Conservation (phyloP, 73 alveolate species). For the Paramecium caudatum region DNA sequence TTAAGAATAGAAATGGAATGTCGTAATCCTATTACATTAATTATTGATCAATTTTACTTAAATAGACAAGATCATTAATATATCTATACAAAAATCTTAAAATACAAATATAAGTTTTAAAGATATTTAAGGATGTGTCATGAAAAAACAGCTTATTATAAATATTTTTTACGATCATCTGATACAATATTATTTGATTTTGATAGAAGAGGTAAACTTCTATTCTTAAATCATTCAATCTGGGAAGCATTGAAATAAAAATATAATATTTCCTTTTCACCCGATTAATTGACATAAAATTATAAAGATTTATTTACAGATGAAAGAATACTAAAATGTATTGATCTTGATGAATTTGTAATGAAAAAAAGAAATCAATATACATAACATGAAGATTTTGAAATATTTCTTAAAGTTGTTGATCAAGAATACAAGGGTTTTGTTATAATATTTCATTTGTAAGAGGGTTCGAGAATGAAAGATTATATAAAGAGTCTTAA, state of each 20-base stretch:
- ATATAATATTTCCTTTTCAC: background rate
- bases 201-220: conserved; percentile 21
- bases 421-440: conserved; percentile 46
- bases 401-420: conserved; percentile 44
- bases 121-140: conserved; percentile 46
- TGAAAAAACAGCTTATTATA: conserved; percentile 65
- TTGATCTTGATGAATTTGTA: conserved; percentile 45
- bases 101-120: background rate
- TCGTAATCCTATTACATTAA: conserved; percentile 35
- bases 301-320: conserved; percentile 46
- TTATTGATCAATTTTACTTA: background rate
- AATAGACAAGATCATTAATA: background rate
- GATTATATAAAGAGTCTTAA: conserved; percentile 44
- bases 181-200: conserved; percentile 63
- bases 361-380: conserved; percentile 29
- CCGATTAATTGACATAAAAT: background rate
- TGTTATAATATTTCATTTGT: conserved; percentile 41
- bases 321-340: background rate
- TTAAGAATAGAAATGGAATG: conserved; percentile 34
- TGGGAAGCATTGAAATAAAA: conserved; percentile 30
- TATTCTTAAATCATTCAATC: conserved; percentile 42
- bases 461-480: conserved; percentile 39
- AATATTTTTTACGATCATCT: conserved; percentile 53
- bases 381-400: conserved; percentile 38
- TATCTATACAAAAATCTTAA: conserved; percentile 37